phyloP scores from a whole-genome alignment of 2,329 filamentous ascomycete species.

The Ophiocordyceps camponoti-saundersi region DNA sequence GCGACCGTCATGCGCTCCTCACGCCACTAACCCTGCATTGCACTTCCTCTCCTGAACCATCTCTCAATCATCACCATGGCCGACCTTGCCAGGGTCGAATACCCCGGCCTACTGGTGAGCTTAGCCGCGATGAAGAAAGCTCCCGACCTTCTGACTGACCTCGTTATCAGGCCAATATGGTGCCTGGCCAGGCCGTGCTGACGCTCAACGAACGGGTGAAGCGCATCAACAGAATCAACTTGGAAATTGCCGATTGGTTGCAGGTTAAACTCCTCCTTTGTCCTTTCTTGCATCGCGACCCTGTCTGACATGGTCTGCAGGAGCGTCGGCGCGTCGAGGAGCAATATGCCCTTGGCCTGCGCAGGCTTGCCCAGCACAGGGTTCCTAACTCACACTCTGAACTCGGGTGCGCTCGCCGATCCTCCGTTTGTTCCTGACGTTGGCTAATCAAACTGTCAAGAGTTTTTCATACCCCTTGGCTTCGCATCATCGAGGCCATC shows the following conservation, averaged over 20 bases:
- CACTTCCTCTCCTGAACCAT: constrained; percentile 4
- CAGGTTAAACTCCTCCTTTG: constrained; percentile 41
- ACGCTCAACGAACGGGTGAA: constrained; percentile 76
- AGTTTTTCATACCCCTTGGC: constrained; percentile 82
- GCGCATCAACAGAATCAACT: constrained; percentile 71
- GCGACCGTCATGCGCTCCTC: constrained; percentile 7
- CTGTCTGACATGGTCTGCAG: constrained; percentile 26
- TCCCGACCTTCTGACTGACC: background rate
- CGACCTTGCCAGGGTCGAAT: constrained; percentile 70
- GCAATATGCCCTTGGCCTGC: constrained; percentile 65
- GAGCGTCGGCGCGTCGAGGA: constrained; percentile 89
- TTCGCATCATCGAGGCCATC: constrained; percentile 64
- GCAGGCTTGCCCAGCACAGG: constrained; percentile 60
- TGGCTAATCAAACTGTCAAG: constrained; percentile 24
- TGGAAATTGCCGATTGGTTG: constrained; percentile 90
- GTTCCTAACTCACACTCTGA: constrained; percentile 62
- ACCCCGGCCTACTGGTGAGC: constrained; percentile 84
- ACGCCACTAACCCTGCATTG: constrained; percentile 3
- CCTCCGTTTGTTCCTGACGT: background rate
- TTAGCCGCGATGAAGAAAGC: background rate
- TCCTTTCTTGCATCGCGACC: background rate
- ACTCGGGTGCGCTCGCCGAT: constrained; percentile 52
- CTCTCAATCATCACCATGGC: constrained; percentile 38
- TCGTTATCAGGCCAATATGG: constrained; percentile 50
- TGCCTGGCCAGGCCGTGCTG: constrained; percentile 65